Base-by-base conservation (phyloP, 805 yeast genomes). In the Myxozyma neglecta region DNA sequence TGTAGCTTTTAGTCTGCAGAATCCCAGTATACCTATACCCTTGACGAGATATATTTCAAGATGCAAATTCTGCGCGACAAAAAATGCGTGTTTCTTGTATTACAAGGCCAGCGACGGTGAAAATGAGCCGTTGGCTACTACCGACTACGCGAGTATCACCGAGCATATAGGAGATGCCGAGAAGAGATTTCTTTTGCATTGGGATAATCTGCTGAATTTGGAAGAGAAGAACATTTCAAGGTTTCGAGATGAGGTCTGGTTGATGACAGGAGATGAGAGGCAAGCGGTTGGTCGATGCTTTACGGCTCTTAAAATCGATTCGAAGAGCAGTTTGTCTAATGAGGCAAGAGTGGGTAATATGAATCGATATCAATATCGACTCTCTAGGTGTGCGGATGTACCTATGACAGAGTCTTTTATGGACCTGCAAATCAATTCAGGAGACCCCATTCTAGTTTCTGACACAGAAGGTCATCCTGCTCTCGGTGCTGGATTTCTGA, bases 391-490 rank as follows among this genome's bases (percentile, higher is more conserved):
- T 16, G 7, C 67, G 46, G 61, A 10, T 32, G 42, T n/a, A 6
- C 34, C 49, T n/a, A 44, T 16, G n/a, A 43, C 55, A 47, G 34
- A 18, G 4, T 63, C 71, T 39, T 57, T 73, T 70, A 57, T 65
- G 68, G 72, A 70, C 1, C 75, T 86, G 0, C 90, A 87, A 60
- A 68, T 90, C 1, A 56, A 76, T 0, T 76, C 79, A 43, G 79
- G 81, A 64, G 97, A 92, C 70, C 77, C 84, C 44, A 81, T 92
- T 0, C 78, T 88, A 14, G 76, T 91, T 0, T 90, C 97, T 70
- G 96, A 89, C 72, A 96, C 89, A 68, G 63, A 72, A 0, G 96
- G 96, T 0, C 90, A 88, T 71, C 86, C 86, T 72, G 88, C 89
- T 0, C 69, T 92, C 29, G 84, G 90, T 1, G 79, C 79, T 53